Evolutionary conservation across 2,329 filamentous ascomycete genomes (phyloP).

Genomic region (Penicillium sclerotigenum): DNA sequence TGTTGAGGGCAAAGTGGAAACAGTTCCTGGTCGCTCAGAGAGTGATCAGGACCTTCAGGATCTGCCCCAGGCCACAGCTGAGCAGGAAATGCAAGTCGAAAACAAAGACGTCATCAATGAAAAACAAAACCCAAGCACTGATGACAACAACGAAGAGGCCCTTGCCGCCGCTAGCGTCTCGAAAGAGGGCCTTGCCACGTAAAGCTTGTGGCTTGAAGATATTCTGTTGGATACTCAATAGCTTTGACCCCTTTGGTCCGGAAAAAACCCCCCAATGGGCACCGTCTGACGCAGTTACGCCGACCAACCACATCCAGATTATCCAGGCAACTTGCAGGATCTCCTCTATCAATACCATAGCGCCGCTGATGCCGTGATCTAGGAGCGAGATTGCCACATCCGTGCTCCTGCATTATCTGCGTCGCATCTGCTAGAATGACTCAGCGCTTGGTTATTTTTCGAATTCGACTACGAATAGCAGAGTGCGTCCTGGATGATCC

Average conservation of each 20-base stretch:
- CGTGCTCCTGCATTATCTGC: constrained; percentile 2
- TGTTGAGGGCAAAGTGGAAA: background rate
- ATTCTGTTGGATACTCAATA: background rate
- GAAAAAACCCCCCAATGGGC: constrained; percentile 19
- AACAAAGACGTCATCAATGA: constrained; percentile 9
- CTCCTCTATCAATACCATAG: constrained; percentile 13
- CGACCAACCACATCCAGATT: constrained; percentile 14
- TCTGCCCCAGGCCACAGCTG: background rate
- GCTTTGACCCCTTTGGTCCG: constrained; percentile 16
- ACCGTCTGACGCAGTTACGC: constrained; percentile 7
- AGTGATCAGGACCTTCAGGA: background rate
- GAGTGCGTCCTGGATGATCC: background rate
- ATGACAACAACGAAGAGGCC: constrained; percentile 3
- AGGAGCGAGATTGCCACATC: constrained; percentile 3
- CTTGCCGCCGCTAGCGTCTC: constrained; percentile 11
- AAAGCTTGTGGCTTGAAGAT: constrained; percentile 9
- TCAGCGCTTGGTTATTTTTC: background rate
- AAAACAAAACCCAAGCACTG: background rate
- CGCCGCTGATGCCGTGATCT: background rate
- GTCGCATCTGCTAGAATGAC: background rate
- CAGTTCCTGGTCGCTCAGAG: background rate
- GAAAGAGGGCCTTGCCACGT: constrained; percentile 15
- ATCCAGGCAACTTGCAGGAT: constrained; percentile 11
- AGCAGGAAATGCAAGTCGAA: constrained; percentile 3
- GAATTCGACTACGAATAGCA: background rate